Evolutionary conservation across 805 yeast genomes (phyloP), one percentile per base, ranked within the genome.

Genomic region (Hanseniaspora thailandica): DNA sequence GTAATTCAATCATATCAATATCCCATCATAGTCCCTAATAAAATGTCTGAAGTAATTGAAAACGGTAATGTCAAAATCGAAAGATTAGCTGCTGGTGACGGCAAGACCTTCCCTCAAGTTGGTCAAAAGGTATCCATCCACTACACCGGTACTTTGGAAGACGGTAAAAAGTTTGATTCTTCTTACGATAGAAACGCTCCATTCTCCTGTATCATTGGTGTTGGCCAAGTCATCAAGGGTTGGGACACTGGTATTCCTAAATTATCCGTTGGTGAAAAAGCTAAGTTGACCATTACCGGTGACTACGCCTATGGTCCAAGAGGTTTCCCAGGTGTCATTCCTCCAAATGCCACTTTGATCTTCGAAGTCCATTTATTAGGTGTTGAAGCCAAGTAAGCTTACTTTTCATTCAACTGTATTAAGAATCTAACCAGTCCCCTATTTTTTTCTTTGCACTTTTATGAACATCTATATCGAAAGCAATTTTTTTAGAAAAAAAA

Each of bases 181-280:
- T 88, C 97, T 54, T 78, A 88, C 62, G 95, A 87, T 76, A 83
- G 97, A 73, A 93, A 93, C 66, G 80, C 84, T 70, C 96, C 97
- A 60, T 90, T 90, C 82, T 90, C 86, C 70, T 84, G 95, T 69
- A 72, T 75, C 71, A 86, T 90, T 66, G 97, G 97, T 69, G 95
- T 86, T 60, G 96, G 97, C 59, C 95, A 84, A 73, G 97, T 90
- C 61, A 90, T 90, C 73, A 80, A 81, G 66, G 97, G 97, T 60
- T 90, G 97, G 97, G 97, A 89, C 66, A 85, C 80, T 64, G 95
- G 89, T 57, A 86, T 88, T 67, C 96, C 97, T 54, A 81, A 88
- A 71, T 76, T 90, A 67, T 84, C 95, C 52, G 77, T 88, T 49
- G 97, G 97, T 63, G 87, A 93, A 72, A 85, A 84, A 76, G 96